Evolutionary conservation across 441 rosid genomes (phyloP).

Genomic region (Brassica balearica): DNA sequence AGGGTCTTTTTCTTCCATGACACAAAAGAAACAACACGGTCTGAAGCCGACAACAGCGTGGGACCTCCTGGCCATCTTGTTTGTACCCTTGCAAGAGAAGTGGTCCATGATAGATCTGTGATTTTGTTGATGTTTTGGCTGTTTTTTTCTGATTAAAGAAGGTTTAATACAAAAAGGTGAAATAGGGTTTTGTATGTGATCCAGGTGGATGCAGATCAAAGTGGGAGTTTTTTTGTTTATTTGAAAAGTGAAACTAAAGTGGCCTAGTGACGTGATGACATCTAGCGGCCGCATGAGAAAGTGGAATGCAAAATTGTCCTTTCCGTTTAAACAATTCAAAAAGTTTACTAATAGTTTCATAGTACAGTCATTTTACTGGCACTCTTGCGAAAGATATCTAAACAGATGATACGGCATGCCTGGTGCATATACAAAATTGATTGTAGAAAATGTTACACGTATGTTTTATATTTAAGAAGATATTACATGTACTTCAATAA

Average conservation of each 20-base stretch:
- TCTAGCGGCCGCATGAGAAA: slow-evolving; percentile 40
- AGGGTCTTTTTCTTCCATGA: slow-evolving; percentile 41
- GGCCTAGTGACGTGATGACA: slow-evolving; percentile 40
- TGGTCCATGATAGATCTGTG: slow-evolving; percentile 44
- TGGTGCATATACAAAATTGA: neutral
- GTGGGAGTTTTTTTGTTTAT: slow-evolving; percentile 34
- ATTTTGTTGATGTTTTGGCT: slow-evolving; percentile 31
- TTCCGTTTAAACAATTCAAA: slow-evolving; percentile 7
- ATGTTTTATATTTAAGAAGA: no score
- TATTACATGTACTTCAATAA: neutral
- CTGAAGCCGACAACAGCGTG: slow-evolving; percentile 38
- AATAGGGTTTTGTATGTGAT: slow-evolving; percentile 24
- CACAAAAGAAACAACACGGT: slow-evolving; percentile 44
- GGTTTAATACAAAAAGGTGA: slow-evolving; percentile 12
- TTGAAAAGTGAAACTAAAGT: slow-evolving; percentile 29
- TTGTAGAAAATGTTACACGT: neutral
- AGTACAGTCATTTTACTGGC: slow-evolving; percentile 5
- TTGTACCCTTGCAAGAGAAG: slow-evolving; percentile 36
- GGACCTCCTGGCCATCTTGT: slow-evolving; percentile 36
- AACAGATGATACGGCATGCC: neutral
- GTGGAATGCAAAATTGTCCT: slow-evolving; percentile 28
- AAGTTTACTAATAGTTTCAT: neutral
- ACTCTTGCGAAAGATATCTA: slow-evolving; percentile 6
- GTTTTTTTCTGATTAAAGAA: slow-evolving; percentile 29
- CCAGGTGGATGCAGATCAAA: slow-evolving; percentile 24